Base-by-base conservation (phyloP, 192 early-diverging fungal species). In the Coemansia sp. region DNA sequence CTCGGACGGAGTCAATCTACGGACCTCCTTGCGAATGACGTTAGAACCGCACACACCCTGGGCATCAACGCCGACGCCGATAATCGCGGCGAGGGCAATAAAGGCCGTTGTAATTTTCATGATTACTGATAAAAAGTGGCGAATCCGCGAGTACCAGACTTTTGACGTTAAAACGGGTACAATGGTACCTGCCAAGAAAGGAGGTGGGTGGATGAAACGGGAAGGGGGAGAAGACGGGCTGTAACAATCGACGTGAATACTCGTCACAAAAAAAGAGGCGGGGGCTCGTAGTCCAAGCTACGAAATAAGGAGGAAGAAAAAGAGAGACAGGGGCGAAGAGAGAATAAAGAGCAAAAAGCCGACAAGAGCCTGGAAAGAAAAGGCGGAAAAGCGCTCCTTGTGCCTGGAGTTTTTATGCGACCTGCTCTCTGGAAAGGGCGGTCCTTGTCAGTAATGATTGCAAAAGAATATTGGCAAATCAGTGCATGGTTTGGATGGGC, bases 71-170 rank as follows among this genome's bases (percentile, higher is more conserved):
- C 70, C 70, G n/a, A 61, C 58, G 67, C 68, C 66, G 4, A 65
- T 71, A 35, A 71, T 50, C 11, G 79, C 79, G 37, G 74, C 79
- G 24, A 76, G 29, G 30, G 74, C 67, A 32, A 75, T 63, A 59
- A 82, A 71, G 20, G 68, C 79, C 15, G 79, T 38, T 5, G 74
- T 68, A 47, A 82, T 55, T 68, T 82, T 82, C 79, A 82, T 82
- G 35, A 38, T 70, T n/a, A n/a, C 30, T 41, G 16, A 18, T n/a
- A 61, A 62, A 30, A 59, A 7, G 9, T 20, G 45, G 45, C 45
- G n/a, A 49, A 49, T 45, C 13, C 43, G 43, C 16, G 53, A 34
- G 24, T 53, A 53, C 24, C 50, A 27, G 50, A 29, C 50, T 53
- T 53, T 29, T 53, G 45, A 27, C 50, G 50, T 53, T 53, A 53